Evolutionary conservation across 768 basidiomycete species (phyloP).

Genomic region (Kwoniella heveanensis): DNA sequence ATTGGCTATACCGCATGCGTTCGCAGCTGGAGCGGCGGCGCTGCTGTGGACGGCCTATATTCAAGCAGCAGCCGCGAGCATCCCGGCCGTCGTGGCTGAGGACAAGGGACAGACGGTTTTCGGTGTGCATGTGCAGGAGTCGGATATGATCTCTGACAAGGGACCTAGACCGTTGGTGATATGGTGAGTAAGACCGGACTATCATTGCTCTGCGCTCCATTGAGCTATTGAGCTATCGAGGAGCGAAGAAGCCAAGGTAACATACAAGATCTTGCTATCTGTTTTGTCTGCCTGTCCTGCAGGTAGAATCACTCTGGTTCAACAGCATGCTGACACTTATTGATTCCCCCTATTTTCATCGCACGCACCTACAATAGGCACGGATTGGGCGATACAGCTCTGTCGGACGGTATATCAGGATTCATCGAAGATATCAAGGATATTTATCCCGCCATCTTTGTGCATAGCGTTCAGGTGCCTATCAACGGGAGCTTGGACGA

Average conservation of each 20-base stretch:
- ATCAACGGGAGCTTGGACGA: constrained; percentile 44
- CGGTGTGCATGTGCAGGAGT: too few relatives aligned
- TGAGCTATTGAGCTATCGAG: too few relatives aligned
- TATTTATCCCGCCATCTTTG: constrained; percentile 52
- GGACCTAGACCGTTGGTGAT: constrained; percentile 42
- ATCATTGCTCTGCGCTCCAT: too few relatives aligned
- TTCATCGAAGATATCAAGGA: constrained; percentile 53
- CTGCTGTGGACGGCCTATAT: too few relatives aligned
- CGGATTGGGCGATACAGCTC: constrained; percentile 58
- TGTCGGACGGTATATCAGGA: constrained; percentile 50
- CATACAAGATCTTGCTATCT: too few relatives aligned
- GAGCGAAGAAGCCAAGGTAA: too few relatives aligned
- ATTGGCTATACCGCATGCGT: too few relatives aligned
- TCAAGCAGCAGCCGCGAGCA: not conserved
- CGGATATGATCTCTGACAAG: not conserved
- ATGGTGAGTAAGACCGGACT: constrained; percentile 29
- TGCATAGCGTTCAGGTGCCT: constrained; percentile 54
- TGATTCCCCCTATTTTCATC: too few relatives aligned
- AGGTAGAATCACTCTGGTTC: too few relatives aligned
- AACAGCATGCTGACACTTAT: too few relatives aligned
- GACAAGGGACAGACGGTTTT: not conserved
- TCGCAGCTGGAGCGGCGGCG: too few relatives aligned
- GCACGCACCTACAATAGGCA: constrained; percentile 55
- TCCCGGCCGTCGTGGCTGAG: not conserved
- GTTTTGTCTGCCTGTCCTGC: too few relatives aligned